Percentiles rank a stretch among this genome's conserved stretches.
Conservation (phyloP, 495 filamentous ascomycete species). For the Neurospora sp. region DNA sequence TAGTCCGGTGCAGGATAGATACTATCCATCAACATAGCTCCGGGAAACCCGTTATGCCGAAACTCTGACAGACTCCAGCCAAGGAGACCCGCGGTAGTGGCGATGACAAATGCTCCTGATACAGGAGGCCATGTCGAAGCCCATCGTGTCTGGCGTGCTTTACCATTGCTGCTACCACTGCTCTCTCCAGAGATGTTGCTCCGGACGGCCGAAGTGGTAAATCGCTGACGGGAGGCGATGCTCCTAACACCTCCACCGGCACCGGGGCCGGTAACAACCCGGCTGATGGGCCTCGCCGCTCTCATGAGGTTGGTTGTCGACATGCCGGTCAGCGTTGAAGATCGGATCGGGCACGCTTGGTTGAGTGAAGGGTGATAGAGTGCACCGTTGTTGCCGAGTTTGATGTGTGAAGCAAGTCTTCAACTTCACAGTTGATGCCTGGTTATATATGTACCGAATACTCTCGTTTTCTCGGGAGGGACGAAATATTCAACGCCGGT, state of each 20-base stretch:
- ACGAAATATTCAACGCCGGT: background rate
- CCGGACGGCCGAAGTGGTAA: constrained; percentile 15
- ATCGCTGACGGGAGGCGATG: constrained; percentile 9
- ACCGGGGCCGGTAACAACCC: constrained; percentile 9
- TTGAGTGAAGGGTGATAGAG: background rate
- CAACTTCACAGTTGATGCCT: background rate
- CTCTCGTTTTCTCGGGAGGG: background rate
- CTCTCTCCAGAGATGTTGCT: constrained; percentile 4
- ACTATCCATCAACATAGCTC: constrained; percentile 30
- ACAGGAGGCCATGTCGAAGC: constrained; percentile 20
- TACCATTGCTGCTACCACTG: background rate
- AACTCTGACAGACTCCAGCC: constrained; percentile 31
- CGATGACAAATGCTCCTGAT: constrained; percentile 28
- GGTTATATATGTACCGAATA: background rate
- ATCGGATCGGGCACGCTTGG: background rate
- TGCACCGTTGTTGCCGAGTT: background rate
- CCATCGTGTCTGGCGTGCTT: background rate
- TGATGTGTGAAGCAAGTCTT: background rate
- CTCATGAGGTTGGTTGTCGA: constrained; percentile 19
- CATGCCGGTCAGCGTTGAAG: constrained; percentile 19
- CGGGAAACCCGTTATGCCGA: constrained; percentile 15
- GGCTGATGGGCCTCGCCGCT: constrained; percentile 21
- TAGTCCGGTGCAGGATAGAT: constrained; percentile 30
- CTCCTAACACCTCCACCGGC: background rate
- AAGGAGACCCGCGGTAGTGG: constrained; percentile 30